Conservation (phyloP, 768 basidiomycete genomes). For the Mycena pura region DNA sequence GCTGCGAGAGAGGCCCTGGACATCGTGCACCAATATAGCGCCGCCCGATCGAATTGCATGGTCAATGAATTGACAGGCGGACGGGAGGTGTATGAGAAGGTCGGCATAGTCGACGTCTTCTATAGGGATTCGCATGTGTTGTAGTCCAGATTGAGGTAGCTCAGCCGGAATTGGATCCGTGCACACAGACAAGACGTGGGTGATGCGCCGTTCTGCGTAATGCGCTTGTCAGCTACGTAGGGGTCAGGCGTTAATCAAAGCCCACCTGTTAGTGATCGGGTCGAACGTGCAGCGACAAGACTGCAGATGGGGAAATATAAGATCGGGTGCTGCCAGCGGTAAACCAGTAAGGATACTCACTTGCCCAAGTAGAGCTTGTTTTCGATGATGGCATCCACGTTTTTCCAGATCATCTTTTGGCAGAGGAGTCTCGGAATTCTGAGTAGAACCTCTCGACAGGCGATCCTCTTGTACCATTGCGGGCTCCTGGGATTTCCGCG, state of each 20-base stretch:
- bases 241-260: not conserved
- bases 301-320: slow-evolving; percentile 44
- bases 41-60: slow-evolving; percentile 64
- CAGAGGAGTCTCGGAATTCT: slow-evolving; percentile 25
- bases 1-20: slow-evolving; percentile 70
- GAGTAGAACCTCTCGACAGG: slow-evolving; percentile 7
- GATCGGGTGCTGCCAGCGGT: slow-evolving; percentile 23
- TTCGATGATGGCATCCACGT: slow-evolving; percentile 71
- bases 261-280: slow-evolving; percentile 61
- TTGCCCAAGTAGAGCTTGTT: slow-evolving; percentile 76
- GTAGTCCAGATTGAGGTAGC: slow-evolving; percentile 69
- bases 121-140: slow-evolving; percentile 73
- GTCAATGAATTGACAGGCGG: slow-evolving; percentile 71
- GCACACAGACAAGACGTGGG: slow-evolving; percentile 83
- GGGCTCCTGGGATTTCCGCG: slow-evolving; percentile 15
- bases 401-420: slow-evolving; percentile 63
- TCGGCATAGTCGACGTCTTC: slow-evolving; percentile 76
- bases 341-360: slow-evolving; percentile 51
- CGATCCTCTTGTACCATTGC: slow-evolving; percentile 33
- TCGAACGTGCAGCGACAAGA: slow-evolving; percentile 72
- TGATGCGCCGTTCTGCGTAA: slow-evolving; percentile 66
- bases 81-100: slow-evolving; percentile 69
- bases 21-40: slow-evolving; percentile 69
- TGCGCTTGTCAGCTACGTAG: not conserved
- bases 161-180: slow-evolving; percentile 75